Conservation (phyloP, 345 rosid genomes). For the Gossypium mustelinum region DNA sequence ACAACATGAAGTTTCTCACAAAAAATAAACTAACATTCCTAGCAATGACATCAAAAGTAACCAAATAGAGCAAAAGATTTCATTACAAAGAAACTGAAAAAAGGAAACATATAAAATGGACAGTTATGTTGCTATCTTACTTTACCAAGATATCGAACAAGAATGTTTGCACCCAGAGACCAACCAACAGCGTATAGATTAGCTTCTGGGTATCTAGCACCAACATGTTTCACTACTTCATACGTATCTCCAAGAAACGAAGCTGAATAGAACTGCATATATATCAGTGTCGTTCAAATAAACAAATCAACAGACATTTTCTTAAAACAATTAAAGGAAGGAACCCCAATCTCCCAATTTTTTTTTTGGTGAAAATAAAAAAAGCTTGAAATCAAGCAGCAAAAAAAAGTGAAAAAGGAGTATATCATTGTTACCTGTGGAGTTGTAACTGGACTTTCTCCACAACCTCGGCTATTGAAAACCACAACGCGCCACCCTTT, state of each 20-base stretch:
- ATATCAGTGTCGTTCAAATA: conserved; percentile 26
- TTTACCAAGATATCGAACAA: conserved; percentile 79
- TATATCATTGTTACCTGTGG: conserved; percentile 49
- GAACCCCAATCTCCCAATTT: neutral
- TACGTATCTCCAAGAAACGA: conserved; percentile 80
- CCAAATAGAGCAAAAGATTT: neutral
- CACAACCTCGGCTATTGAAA: conserved; percentile 89
- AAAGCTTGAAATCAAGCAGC: neutral
- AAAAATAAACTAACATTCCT: conserved; percentile 1
- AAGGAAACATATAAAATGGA: neutral
- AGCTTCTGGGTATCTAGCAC: conserved; percentile 58
- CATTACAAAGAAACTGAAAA: neutral
- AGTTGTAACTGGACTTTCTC: conserved; percentile 73
- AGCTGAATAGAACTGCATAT: conserved; percentile 90
- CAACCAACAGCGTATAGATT: conserved; percentile 89
- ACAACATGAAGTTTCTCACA: neutral
- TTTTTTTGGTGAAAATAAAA: neutral
- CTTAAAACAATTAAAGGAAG: neutral
- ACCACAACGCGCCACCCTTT: conserved; percentile 89
- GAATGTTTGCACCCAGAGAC: conserved; percentile 95
- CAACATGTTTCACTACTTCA: conserved; percentile 65
- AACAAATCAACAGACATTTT: conserved; percentile 1
- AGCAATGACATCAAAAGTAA: neutral
- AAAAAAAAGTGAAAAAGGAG: neutral
- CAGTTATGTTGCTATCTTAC: conserved; percentile 27